Evolutionary conservation across 805 yeast species (phyloP).

Genomic region (Cyberlindnera bimundalis): DNA sequence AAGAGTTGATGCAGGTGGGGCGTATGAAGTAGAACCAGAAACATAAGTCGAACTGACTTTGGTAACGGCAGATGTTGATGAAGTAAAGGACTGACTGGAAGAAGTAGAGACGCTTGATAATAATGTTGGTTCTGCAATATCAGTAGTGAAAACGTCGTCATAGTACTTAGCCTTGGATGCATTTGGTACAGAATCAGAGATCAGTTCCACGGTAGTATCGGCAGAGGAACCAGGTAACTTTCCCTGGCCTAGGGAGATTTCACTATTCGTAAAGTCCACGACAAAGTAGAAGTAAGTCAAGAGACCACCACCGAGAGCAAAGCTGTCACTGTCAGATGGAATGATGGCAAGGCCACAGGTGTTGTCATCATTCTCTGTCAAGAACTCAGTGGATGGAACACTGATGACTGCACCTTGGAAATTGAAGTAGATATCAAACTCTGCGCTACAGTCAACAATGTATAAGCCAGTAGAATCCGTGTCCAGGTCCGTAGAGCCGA

Average conservation of each 20-base stretch:
- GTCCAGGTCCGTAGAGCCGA: slow-evolving; percentile 6
- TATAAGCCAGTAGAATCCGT: slow-evolving; percentile 11
- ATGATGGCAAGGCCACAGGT: slow-evolving; percentile 15
- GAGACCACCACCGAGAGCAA: slow-evolving; percentile 16
- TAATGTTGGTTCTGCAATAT: slow-evolving; percentile 5
- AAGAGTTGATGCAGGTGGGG: not conserved
- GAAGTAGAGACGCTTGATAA: not conserved
- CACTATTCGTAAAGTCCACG: slow-evolving; percentile 8
- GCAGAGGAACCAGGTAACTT: slow-evolving; percentile 14
- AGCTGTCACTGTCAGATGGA: slow-evolving; percentile 6
- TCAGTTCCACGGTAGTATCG: slow-evolving; percentile 4
- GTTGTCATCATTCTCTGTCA: slow-evolving; percentile 12
- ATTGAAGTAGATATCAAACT: slow-evolving; percentile 8
- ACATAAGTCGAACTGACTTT: too few relatives aligned
- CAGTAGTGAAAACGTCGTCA: slow-evolving; percentile 1
- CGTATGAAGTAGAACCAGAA: not conserved
- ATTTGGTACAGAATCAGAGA: slow-evolving; percentile 5
- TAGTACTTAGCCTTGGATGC: slow-evolving; percentile 12
- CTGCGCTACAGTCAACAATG: slow-evolving; percentile 9
- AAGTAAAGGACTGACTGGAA: too few relatives aligned
- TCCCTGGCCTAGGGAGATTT: slow-evolving; percentile 16
- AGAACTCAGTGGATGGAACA: slow-evolving; percentile 9
- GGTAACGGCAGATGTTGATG: too few relatives aligned
- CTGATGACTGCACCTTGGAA: slow-evolving; percentile 15
- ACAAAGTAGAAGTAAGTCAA: slow-evolving; percentile 14